phyloP scores from a whole-genome alignment of 1,284 basidiomycete species.

The Moesziomyces sp. region DNA sequence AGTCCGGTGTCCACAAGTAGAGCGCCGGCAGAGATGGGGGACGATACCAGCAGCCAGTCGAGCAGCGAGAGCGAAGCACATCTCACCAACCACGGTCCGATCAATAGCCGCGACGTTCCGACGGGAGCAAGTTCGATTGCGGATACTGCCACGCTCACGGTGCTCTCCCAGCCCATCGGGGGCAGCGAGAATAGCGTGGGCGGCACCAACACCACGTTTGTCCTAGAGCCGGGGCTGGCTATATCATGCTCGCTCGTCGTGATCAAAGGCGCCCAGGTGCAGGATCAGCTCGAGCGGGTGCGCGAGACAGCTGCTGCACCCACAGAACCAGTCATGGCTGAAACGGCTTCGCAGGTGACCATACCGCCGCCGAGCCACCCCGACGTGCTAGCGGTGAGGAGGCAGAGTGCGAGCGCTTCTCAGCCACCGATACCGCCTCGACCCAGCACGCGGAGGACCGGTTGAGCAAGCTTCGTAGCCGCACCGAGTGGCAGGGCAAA shows the following conservation, averaged over 20 bases:
- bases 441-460: neutral
- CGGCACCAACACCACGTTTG: slow-evolving; percentile 14
- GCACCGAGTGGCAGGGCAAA: no score
- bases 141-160: slow-evolving; percentile 25
- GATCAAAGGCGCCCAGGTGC: slow-evolving; percentile 6
- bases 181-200: neutral
- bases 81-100: slow-evolving; percentile 9
- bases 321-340: no score
- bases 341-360: neutral
- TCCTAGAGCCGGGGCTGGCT: slow-evolving; percentile 18
- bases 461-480: no score
- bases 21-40: neutral
- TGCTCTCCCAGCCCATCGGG: slow-evolving; percentile 9
- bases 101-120: slow-evolving; percentile 4
- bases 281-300: neutral
- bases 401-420: neutral
- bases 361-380: slow-evolving; percentile 13
- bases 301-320: neutral
- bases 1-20: slow-evolving; percentile 2
- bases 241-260: slow-evolving; percentile 24
- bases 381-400: slow-evolving; percentile 4
- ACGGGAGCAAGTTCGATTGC: slow-evolving; percentile 3
- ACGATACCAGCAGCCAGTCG: neutral
- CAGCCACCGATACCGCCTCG: slow-evolving; percentile 9
- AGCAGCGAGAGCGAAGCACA: slow-evolving; percentile 1